Conservation (phyloP, 192 early-diverging fungal genomes). For the Lunasporangiospora selenospora region DNA sequence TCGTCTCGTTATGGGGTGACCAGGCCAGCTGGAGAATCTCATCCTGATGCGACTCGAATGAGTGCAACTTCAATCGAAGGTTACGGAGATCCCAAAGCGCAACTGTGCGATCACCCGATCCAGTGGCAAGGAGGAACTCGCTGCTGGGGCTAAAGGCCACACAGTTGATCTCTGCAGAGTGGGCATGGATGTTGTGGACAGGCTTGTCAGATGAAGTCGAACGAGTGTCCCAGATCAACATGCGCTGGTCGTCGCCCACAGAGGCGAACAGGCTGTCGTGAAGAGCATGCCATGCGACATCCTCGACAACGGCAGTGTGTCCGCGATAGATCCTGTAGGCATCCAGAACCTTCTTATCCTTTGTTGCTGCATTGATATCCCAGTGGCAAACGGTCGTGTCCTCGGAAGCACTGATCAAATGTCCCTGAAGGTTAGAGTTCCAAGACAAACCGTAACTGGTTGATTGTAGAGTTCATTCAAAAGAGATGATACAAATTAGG, state of each 20-base stretch:
- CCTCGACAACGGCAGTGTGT: conserved; percentile 95
- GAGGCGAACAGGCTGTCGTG: conserved; percentile 93
- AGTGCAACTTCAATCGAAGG: conserved; percentile 82
- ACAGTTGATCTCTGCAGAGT: conserved; percentile 92
- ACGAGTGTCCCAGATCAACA: conserved; percentile 98
- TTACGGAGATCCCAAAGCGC: conserved; percentile 98
- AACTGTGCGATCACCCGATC: conserved; percentile 93
- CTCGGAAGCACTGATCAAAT: conserved; percentile 89
- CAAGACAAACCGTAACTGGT: conserved; percentile 90
- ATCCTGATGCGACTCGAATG: conserved; percentile 88
- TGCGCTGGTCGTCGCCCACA: conserved; percentile 93
- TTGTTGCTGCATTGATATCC: conserved; percentile 83
- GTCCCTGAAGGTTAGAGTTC: conserved; percentile 82
- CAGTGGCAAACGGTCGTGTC: conserved; percentile 93
- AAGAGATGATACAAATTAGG: no score
- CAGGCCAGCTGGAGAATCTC: conserved; percentile 93
- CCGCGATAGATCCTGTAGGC: conserved; percentile 81
- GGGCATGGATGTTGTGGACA: conserved; percentile 77
- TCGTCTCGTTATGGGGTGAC: conserved; percentile 92
- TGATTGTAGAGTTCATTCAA: neutral
- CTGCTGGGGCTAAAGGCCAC: conserved; percentile 93
- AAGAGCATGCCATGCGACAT: conserved; percentile 92
- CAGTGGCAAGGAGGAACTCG: conserved; percentile 91
- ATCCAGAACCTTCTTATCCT: conserved; percentile 78
- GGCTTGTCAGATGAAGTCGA: conserved; percentile 66